Percentiles rank a stretch among this genome's conserved stretches.
These are phyloP conservation scores for Mortierella sp. DNA, from an alignment of 371 early-diverging fungal species.

Conservation along the genomic window DNA sequence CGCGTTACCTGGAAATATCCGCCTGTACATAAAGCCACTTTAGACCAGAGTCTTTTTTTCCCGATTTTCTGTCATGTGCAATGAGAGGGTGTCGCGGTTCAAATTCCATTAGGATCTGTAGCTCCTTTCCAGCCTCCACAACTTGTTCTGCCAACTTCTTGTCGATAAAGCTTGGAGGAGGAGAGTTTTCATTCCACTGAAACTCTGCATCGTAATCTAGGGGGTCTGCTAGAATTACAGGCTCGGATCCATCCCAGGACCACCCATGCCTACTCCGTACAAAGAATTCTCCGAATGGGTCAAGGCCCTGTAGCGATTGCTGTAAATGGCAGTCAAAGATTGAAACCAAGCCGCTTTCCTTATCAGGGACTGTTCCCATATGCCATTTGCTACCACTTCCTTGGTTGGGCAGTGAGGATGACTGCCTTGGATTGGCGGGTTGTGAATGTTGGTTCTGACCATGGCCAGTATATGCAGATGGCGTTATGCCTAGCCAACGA, in stretches of 20 bases:
- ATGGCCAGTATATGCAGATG: slow-evolving; percentile 2
- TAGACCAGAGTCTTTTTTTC: slow-evolving; percentile 11
- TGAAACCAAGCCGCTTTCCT: slow-evolving; percentile 10
- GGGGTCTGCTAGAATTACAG: slow-evolving; percentile 25
- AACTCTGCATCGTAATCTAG: slow-evolving; percentile 31
- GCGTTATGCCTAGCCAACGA: slow-evolving; percentile 61
- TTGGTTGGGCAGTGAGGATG: not conserved
- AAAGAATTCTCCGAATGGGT: slow-evolving; percentile 66
- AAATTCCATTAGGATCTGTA: slow-evolving; percentile 40
- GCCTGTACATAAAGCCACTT: slow-evolving; percentile 35
- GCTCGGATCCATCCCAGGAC: slow-evolving; percentile 40
- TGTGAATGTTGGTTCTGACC: not conserved
- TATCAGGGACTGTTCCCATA: not conserved
- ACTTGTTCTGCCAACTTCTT: slow-evolving; percentile 17
- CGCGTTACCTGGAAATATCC: slow-evolving; percentile 23
- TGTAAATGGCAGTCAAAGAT: slow-evolving; percentile 41
- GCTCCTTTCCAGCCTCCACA: slow-evolving; percentile 44
- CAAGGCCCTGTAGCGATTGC: slow-evolving; percentile 46
- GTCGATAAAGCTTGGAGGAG: slow-evolving; percentile 25
- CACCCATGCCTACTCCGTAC: slow-evolving; percentile 40
- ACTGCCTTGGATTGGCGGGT: not conserved
- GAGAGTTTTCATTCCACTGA: slow-evolving; percentile 6
- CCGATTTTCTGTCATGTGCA: slow-evolving; percentile 11
- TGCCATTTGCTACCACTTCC: not conserved
- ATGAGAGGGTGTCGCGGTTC: slow-evolving; percentile 38